Conservation (phyloP, 768 basidiomycete genomes). For the Kwoniella europaea region DNA sequence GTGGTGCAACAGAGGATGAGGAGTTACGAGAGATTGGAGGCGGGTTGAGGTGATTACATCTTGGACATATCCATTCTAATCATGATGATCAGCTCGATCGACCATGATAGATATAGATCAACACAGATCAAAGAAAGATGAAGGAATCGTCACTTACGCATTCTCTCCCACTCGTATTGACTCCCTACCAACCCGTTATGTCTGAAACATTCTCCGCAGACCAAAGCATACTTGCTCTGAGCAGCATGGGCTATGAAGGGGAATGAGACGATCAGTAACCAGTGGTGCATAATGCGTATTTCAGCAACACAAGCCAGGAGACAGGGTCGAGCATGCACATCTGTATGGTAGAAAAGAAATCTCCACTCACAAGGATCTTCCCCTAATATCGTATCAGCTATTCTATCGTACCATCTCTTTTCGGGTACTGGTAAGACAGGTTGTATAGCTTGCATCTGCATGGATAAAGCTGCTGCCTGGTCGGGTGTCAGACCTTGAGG, state of each 20-base stretch:
- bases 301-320: too few species aligned
- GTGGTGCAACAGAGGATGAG: not conserved
- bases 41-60: constrained; percentile 55
- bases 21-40: constrained; percentile 39
- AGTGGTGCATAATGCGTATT: too few species aligned
- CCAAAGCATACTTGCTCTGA: constrained; percentile 56
- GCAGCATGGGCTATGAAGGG: constrained; percentile 45
- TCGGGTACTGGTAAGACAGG: constrained; percentile 56
- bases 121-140: not conserved
- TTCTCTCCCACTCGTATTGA: constrained; percentile 57
- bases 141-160: constrained; percentile 47
- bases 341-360: too few species aligned
- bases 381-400: constrained; percentile 50
- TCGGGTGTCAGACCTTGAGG: constrained; percentile 49
- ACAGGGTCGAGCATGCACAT: not conserved
- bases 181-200: constrained; percentile 57
- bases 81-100: not conserved
- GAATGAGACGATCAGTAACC: too few species aligned
- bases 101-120: too few species aligned
- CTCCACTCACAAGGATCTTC: constrained; percentile 54
- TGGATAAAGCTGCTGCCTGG: constrained; percentile 49
- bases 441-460: constrained; percentile 48
- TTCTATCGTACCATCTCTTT: constrained; percentile 57
- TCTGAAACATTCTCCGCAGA: constrained; percentile 57
- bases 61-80: constrained; percentile 32